Percentiles rank a stretch among this genome's conserved stretches.
These are phyloP conservation scores for Silene latifolia DNA, from an alignment of 148 eudicot genomes.

Conservation along the genomic window DNA sequence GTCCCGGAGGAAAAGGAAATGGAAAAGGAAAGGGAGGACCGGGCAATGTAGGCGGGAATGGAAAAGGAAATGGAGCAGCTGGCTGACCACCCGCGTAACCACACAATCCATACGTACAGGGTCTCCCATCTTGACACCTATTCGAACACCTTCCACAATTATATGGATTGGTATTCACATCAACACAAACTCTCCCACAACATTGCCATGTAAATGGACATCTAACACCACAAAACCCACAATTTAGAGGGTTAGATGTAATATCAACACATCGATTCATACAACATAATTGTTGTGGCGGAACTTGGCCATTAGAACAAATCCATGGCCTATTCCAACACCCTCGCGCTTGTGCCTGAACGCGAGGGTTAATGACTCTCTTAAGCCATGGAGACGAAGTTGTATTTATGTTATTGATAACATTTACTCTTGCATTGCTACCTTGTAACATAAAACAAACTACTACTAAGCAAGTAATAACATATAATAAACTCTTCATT, in stretches of 20 bases:
- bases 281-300: slow-evolving; percentile 48
- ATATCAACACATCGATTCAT: slow-evolving; percentile 58
- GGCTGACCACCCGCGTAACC: slow-evolving; percentile 54
- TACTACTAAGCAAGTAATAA: not conserved
- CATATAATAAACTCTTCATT: slow-evolving; percentile 13
- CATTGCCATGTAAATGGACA: slow-evolving; percentile 79
- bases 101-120: slow-evolving; percentile 65
- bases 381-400: slow-evolving; percentile 44
- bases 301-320: slow-evolving; percentile 37
- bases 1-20: slow-evolving; percentile 15
- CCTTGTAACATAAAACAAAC: not conserved
- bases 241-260: slow-evolving; percentile 45
- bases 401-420: slow-evolving; percentile 13
- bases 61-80: slow-evolving; percentile 37
- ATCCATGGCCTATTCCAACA: slow-evolving; percentile 73
- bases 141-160: slow-evolving; percentile 64
- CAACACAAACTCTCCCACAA: slow-evolving; percentile 51
- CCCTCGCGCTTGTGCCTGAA: slow-evolving; percentile 33
- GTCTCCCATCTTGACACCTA: slow-evolving; percentile 39
- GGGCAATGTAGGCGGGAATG: slow-evolving; percentile 35
- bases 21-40: slow-evolving; percentile 19
- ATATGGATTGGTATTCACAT: slow-evolving; percentile 45
- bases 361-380: slow-evolving; percentile 38
- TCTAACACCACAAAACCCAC: slow-evolving; percentile 68
- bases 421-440: slow-evolving; percentile 1